Base-by-base conservation (phyloP, 306 rosid species). In the Vicia faba region DNA sequence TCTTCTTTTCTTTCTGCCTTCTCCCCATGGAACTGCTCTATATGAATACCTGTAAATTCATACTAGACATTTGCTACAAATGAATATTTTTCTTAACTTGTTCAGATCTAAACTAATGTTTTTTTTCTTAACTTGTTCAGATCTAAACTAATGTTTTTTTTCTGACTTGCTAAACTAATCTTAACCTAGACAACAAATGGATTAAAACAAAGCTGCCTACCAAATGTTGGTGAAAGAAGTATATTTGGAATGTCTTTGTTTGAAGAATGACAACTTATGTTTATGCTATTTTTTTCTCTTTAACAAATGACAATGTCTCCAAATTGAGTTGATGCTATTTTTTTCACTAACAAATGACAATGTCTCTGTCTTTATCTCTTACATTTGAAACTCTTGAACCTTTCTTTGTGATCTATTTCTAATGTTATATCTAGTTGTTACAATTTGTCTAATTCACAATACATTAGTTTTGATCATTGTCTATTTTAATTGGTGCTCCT, bases 81-180 rank as follows among this genome's bases (percentile, higher is more conserved):
- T 18, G 43, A 58, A 49, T 65, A 18, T 36, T 50, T 50, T 50
- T 50, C 57, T 19, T 50, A 3, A 49, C 26, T 49, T 49, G 56
- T 49, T 49, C 28, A 4, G 5, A 9, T 25, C 28, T 41, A 72
- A 72, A 61, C 64, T 29, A 33, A 48, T 61, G 51, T 69, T 69
- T 14, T 39, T 20, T 68, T 68, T 25, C 33, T 44, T 41, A 2
- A 46, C 50, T 18, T 71, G 45, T n/a, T n/a, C n/a, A 4, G 5
- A 9, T 25, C 28, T 41, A 72, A 72, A 61, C 64, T 29, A 33
- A 48, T 61, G 51, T 69, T 69, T 62, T 69, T 68, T 68, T 25
- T 41, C 44, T 41, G 23, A 46, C 50, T 18, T 71, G 45, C 23
- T 39, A 38, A 60, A 43, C 60, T 19, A 73, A 41, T 50, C 43